Conservation (phyloP, 345 rosid genomes). For the Boechera retrofracta region DNA sequence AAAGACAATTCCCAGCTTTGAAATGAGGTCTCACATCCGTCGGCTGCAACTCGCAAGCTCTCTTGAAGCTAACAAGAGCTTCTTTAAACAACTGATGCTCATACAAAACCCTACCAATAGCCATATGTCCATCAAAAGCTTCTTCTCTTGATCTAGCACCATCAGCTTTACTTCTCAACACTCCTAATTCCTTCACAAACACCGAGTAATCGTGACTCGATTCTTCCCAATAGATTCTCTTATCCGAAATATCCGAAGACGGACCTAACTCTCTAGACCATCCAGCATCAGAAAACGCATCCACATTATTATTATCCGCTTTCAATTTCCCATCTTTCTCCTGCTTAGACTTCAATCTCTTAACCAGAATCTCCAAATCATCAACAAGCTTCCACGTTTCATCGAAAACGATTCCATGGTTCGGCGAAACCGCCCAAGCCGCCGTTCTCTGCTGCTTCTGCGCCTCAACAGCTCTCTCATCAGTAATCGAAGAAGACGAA, state of each 20-base stretch:
- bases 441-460: slow-evolving; percentile 94
- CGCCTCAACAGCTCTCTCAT: slow-evolving; percentile 70
- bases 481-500: slow-evolving; percentile 78
- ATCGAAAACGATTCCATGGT: slow-evolving; percentile 92
- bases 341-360: slow-evolving; percentile 84
- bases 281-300: slow-evolving; percentile 90
- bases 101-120: slow-evolving; percentile 81
- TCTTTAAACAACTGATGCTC: slow-evolving; percentile 88
- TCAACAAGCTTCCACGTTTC: slow-evolving; percentile 97
- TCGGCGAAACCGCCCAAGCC: slow-evolving; percentile 96
- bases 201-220: slow-evolving; percentile 67
- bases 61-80: slow-evolving; percentile 85
- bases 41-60: slow-evolving; percentile 96
- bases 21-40: slow-evolving; percentile 92
- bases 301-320: slow-evolving; percentile 46
- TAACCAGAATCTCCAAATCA: slow-evolving; percentile 89
- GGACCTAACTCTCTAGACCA: slow-evolving; percentile 78
- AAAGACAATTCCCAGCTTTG: slow-evolving; percentile 86
- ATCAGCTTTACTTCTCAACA: slow-evolving; percentile 77
- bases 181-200: slow-evolving; percentile 79
- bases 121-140: slow-evolving; percentile 99
- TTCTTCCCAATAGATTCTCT: slow-evolving; percentile 81
- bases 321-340: slow-evolving; percentile 78
- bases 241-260: slow-evolving; percentile 71
- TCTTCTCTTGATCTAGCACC: slow-evolving; percentile 94